Evolutionary conservation across 306 rosid species (phyloP), one percentile per base, ranked within the genome.

Genomic region (Quercus aquifolioides): DNA sequence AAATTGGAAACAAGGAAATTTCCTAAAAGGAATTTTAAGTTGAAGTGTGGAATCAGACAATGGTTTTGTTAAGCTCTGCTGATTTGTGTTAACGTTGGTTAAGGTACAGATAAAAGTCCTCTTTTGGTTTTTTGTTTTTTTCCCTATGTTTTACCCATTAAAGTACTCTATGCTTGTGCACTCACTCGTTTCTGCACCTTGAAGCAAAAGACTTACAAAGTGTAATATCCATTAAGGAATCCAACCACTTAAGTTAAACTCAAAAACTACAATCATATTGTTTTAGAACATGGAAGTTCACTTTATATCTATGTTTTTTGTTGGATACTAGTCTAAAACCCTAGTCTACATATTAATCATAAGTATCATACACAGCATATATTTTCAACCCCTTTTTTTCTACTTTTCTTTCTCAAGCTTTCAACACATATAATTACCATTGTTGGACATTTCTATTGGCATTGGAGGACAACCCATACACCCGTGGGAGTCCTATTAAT

Each of bases 281-380:
- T 88, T 91, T 86, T 76, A 75, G 97, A 92, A 86, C 82, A 87
- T 89, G 86, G 80, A 85, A 56, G 26, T 78, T 78, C 76, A 85
- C 94, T 91, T 86, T 89, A 81, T 78, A 65, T 84, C 60, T 52
- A 68, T 30, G 77, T 74, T 78, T 78, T 78, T 85, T 64, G 87
- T 89, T 86, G 94, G 90, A 88, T 87, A 59, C 87, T 80, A 41
- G 80, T 78, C 84, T 78, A 72, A 54, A 58, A 71, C 63, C 84
- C 74, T 89, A 80, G 82, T 85, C 94, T 85, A 84, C 89, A 82
- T 85, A 80, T 78, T 87, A 82, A 91, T 91, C 90, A 88, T 88
- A 78, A 68, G 79, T 75, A 76, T 80, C 82, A 76, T 86, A 56
- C 79, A 49, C 15, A 10, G 35, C n/a, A 33, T 68, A 60, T 60